Percentiles rank a stretch among this genome's conserved stretches.
phyloP scores from a whole-genome alignment of 2,329 filamentous ascomycete genomes.

The Pseudogymnoascus sp. region DNA sequence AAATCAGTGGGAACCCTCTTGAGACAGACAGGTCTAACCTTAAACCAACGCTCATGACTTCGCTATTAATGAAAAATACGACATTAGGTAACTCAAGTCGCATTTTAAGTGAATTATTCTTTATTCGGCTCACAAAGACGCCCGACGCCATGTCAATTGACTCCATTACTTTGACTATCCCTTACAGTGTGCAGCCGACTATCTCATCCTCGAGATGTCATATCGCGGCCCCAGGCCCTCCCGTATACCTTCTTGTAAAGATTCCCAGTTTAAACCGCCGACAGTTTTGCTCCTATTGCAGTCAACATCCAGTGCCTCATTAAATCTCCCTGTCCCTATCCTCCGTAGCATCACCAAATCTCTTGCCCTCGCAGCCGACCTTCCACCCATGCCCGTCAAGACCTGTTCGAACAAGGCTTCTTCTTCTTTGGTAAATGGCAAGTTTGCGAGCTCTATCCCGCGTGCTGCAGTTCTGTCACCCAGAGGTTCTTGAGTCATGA shows the following conservation, averaged over 20 bases:
- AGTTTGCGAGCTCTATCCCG: constrained; percentile 60
- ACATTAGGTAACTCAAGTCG: neutral
- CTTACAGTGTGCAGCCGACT: neutral
- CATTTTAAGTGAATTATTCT: neutral
- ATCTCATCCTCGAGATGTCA: constrained; percentile 6
- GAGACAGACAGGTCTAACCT: constrained; percentile 5
- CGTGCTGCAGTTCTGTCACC: constrained; percentile 40
- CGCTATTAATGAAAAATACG: neutral
- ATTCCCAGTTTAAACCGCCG: constrained; percentile 25
- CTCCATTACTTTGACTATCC: neutral
- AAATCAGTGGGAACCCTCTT: neutral
- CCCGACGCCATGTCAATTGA: neutral
- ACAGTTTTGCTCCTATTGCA: constrained; percentile 22
- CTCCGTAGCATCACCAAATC: constrained; percentile 68
- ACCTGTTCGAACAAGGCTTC: constrained; percentile 67
- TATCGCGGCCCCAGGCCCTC: constrained; percentile 23
- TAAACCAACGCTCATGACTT: neutral
- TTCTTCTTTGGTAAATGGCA: constrained; percentile 64
- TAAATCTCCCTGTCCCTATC: constrained; percentile 56
- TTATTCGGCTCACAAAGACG: neutral
- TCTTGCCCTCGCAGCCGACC: constrained; percentile 53
- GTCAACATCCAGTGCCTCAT: constrained; percentile 38
- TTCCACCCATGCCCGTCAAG: constrained; percentile 56
- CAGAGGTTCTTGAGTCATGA: constrained; percentile 40
- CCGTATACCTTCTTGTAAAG: constrained; percentile 21